Base-by-base conservation (phyloP, 2,329 filamentous ascomycete genomes). In the Arthrobotrys conoides region DNA sequence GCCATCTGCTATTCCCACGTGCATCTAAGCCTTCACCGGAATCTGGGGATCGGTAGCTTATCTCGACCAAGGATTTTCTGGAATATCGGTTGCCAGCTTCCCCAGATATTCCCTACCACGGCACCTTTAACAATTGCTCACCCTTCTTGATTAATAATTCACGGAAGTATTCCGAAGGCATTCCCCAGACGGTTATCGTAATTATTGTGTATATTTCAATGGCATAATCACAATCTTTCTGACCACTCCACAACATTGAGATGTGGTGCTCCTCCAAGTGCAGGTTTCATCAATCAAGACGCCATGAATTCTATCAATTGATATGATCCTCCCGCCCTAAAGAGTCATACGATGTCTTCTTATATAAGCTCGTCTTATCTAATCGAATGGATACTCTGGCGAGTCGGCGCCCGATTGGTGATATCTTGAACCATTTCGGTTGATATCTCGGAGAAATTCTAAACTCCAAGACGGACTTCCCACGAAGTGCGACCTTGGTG, bases 391-490 rank as follows among this genome's bases (percentile, higher is more conserved):
- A 27, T 57, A 66, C 24, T 30, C 33, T 64, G 27, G 38, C 16
- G 22, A 41, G 18, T 22, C 55, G 63, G 53, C 3, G 16, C n/a
- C 24, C n/a, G 36, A 27, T 18, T 14, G 38, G 18, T 20, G n/a
- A 46, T 20, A 46, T 46, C 44, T 2, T 20, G 36, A 53, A 30
- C 71, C 63, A 16, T 41, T 76, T 76, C 72, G 72, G 72, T 66
- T 68, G 72, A 76, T 76, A 76, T 76, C 72, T 76, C 72, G 72
- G 72, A 76, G 72, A 70, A 44, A 70, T 22, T 64, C 41, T 2
- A 27, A 36, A 44, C 20, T 5, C 4, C 48, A 30, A 20, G 22
- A 55, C 70, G 70, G 61, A 20, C 49, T 51, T 41, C 36, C 66
- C 63, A 64, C 55, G 55, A 75, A 24, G 48, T 55, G 33, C 41